phyloP scores from a whole-genome alignment of 2,329 filamentous ascomycete genomes.

The Cordyceps militaris region DNA sequence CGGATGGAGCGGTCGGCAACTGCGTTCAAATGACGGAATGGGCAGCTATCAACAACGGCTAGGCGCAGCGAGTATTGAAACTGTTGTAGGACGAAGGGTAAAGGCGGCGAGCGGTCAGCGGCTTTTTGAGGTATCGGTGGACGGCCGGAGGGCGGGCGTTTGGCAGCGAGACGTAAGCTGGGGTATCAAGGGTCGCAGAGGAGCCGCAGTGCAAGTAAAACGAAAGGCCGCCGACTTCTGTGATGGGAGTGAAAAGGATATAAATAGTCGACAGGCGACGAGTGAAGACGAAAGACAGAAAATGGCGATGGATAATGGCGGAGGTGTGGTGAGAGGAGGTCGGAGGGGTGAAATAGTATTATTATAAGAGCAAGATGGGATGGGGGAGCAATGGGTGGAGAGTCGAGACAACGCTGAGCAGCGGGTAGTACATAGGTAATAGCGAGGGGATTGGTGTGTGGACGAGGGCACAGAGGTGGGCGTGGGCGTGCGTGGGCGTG shows the following conservation, averaged over 20 bases:
- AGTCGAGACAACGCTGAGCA: background rate
- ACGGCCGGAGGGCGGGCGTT: background rate
- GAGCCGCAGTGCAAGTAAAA: background rate
- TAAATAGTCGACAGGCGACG: background rate
- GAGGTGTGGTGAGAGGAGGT: background rate
- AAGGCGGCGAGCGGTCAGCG: background rate
- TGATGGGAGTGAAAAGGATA: background rate
- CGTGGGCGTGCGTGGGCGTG: background rate
- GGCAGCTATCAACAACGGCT: background rate
- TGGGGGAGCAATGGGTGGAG: conserved; percentile 1
- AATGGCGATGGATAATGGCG: background rate
- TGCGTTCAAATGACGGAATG: background rate
- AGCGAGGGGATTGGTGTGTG: background rate
- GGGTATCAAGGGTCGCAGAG: background rate
- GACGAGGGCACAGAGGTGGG: background rate
- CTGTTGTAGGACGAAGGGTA: background rate
- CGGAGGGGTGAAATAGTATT: conserved; percentile 7
- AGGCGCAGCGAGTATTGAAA: background rate
- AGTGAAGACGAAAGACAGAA: background rate
- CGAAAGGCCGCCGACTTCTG: background rate
- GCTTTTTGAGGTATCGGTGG: background rate
- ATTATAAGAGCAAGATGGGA: conserved; percentile 7
- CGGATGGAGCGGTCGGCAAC: background rate
- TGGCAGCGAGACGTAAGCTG: background rate
- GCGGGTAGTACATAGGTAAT: background rate